Conservation (phyloP, 371 early-diverging fungal species). For the Mortierella sp. region DNA sequence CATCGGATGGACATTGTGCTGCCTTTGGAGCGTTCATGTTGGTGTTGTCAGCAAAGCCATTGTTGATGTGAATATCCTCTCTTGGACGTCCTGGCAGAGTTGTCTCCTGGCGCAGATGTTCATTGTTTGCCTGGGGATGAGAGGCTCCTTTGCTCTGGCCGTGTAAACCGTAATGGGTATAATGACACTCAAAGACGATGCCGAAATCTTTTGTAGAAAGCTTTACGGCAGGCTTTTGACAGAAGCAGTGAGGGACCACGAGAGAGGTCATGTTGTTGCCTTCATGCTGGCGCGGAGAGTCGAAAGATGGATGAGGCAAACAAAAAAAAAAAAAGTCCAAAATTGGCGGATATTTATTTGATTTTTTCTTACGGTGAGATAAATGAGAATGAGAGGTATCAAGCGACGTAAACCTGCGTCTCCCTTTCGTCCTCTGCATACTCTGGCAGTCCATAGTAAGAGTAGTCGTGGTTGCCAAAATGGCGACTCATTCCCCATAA, state of each 20-base stretch:
- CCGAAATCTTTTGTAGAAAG: constrained; percentile 13
- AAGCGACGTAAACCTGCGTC: constrained; percentile 19
- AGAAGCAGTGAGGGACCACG: constrained; percentile 29
- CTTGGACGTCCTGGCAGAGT: too few species aligned
- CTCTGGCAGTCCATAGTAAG: constrained; percentile 16
- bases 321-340: background rate
- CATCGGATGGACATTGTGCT: too few species aligned
- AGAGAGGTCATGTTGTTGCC: constrained; percentile 4
- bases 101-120: too few species aligned
- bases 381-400: background rate
- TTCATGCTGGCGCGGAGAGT: background rate
- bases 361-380: background rate
- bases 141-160: too few species aligned
- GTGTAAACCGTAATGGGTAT: background rate
- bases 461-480: constrained; percentile 2
- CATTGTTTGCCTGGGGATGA: too few species aligned
- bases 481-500: background rate
- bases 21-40: too few species aligned
- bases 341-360: background rate
- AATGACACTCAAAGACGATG: constrained; percentile 33
- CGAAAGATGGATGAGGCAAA: background rate
- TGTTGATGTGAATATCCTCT: background rate
- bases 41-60: background rate
- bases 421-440: constrained; percentile 25
- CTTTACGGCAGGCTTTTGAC: constrained; percentile 17